These are phyloP conservation scores for Clarireedia sp. DNA, from an alignment of 2,329 filamentous ascomycete genomes.

Conservation along the genomic window DNA sequence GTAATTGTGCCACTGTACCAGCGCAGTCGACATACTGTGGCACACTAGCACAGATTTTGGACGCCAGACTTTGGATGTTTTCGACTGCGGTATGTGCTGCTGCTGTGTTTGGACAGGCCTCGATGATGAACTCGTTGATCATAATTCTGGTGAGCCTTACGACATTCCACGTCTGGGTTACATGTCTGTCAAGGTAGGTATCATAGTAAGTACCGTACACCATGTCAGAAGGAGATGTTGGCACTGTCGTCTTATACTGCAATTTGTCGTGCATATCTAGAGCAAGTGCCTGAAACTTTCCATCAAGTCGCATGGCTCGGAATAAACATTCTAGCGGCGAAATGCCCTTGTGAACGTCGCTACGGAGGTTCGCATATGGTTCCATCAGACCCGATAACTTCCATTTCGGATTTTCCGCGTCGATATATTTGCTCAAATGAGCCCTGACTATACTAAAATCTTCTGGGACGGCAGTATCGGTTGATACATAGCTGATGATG, in stretches of 20 bases:
- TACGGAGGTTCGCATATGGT: conserved; percentile 8
- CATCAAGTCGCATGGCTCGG: conserved; percentile 1
- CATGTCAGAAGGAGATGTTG: not conserved
- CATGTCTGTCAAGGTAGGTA: conserved; percentile 8
- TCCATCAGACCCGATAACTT: conserved; percentile 7
- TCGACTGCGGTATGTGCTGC: not conserved
- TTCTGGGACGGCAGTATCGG: not conserved
- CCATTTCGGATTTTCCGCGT: conserved; percentile 4
- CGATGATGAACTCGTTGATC: conserved; percentile 6
- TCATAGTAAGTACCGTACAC: conserved; percentile 5
- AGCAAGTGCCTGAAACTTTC: not conserved
- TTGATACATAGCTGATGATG: conserved; percentile 9
- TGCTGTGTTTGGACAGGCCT: not conserved
- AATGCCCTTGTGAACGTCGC: not conserved
- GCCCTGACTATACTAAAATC: conserved; percentile 3
- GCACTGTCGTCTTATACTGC: conserved; percentile 1
- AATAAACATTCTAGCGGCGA: conserved; percentile 1
- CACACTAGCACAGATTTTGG: conserved; percentile 13
- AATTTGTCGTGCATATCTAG: conserved; percentile 1
- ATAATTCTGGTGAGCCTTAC: conserved; percentile 8
- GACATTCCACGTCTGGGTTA: conserved; percentile 12
- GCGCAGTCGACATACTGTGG: conserved; percentile 12
- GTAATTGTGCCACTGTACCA: not conserved
- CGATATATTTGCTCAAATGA: conserved; percentile 1
- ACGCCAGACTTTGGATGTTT: conserved; percentile 3